Evolutionary conservation across 2,329 filamentous ascomycete genomes (phyloP), one percentile per base, ranked within the genome.

Genomic region (Pseudophaeomoniella oleicola): DNA sequence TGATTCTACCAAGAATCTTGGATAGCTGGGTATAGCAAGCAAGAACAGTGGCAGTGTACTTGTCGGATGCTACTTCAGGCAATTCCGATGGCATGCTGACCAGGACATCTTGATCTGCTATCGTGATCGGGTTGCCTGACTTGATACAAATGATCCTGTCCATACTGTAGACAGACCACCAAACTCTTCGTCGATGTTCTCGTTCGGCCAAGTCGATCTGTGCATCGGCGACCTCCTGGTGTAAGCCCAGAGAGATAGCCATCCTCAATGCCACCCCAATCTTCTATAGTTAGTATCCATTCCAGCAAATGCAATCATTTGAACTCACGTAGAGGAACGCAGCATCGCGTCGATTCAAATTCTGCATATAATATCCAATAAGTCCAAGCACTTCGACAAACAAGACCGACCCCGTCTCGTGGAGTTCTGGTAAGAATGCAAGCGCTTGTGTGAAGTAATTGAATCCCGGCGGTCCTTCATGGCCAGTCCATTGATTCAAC

Each of bases 151-250:
- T 51, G 17, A 72, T 63, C 11, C 59, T 56, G 46, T 72, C 69
- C 27, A 72, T 52, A 43, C 66, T 70, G 46, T 72, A 72, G 2
- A 71, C 62, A 19, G 64, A 69, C 69, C 69, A 72, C 68, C 68
- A 72, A 3, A 68, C 58, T 5, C 67, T 59, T 5, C 69, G 60
- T 5, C 69, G 59, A 38, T 64, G 65, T 41, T 72, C 69, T 22
- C 61, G 55, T 9, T 58, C 57, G 1, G 52, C 51, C 12, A 61
- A 56, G 37, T 59, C 58, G 4, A 68, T 51, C 2, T 44, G 39
- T 9, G 53, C 46, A 16, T 60, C 51, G 0, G 54, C 54, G 1
- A 67, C 59, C 41, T 72, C 69, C 39, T 72, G 66, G 42, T 72
- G 69, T n/a, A 73, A 51, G 0, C 69, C 69, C 0, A 72, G 55